Conservation (phyloP, 2,329 filamentous ascomycete species). For the Colletotrichum gigasporum region DNA sequence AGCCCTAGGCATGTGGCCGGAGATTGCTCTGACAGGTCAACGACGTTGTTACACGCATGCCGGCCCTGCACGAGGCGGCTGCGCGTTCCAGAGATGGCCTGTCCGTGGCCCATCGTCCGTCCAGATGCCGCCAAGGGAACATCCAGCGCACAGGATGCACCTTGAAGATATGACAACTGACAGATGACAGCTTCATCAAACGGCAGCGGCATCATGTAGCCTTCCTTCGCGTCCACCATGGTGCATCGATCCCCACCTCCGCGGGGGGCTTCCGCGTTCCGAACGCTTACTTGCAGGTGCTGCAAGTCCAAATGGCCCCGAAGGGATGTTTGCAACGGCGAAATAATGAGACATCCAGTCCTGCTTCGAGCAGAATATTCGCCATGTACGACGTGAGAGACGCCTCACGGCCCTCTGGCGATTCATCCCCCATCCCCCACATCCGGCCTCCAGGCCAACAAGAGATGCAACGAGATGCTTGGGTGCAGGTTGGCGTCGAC, state of each 20-base stretch:
- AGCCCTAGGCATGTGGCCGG: neutral
- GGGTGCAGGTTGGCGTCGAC: constrained; percentile 17
- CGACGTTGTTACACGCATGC: constrained; percentile 13
- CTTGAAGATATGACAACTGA: constrained; percentile 31
- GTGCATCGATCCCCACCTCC: constrained; percentile 11
- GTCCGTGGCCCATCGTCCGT: constrained; percentile 11
- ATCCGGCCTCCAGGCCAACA: constrained; percentile 9
- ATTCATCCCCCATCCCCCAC: constrained; percentile 2
- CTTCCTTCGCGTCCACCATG: constrained; percentile 6
- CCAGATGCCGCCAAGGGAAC: constrained; percentile 10
- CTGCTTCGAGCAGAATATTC: constrained; percentile 13
- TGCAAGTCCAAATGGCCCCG: constrained; percentile 10
- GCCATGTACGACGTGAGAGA: constrained; percentile 3
- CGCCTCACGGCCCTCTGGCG: neutral
- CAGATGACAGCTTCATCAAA: constrained; percentile 32
- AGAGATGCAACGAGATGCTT: constrained; percentile 1
- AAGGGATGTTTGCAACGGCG: constrained; percentile 25
- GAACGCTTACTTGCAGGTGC: constrained; percentile 26
- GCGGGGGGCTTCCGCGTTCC: constrained; percentile 14
- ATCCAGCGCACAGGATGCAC: constrained; percentile 3
- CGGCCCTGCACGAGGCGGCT: constrained; percentile 3
- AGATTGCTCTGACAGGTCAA: constrained; percentile 16
- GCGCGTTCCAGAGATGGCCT: constrained; percentile 12
- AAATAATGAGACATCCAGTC: constrained; percentile 2
- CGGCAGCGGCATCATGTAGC: constrained; percentile 18